Evolutionary conservation across 2,329 filamentous ascomycete genomes (phyloP).

Genomic region (Paramyrothecium roridum): DNA sequence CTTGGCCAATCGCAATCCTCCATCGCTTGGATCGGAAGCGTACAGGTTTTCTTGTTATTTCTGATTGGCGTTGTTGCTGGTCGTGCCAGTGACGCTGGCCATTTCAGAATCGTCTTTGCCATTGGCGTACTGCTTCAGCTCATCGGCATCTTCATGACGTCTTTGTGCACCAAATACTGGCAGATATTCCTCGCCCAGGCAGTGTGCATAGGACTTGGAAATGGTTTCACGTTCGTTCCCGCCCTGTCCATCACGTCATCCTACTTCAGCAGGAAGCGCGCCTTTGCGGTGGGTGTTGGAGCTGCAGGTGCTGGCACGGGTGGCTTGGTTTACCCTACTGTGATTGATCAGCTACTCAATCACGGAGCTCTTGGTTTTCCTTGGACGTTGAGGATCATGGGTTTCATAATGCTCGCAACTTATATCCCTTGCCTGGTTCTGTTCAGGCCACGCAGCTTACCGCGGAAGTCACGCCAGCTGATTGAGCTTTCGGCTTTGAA

Average conservation of each 20-base stretch:
- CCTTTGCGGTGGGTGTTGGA: conserved; percentile 56
- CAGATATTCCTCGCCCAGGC: conserved; percentile 48
- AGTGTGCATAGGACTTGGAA: conserved; percentile 45
- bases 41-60: conserved; percentile 40
- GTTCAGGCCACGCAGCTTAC: conserved; percentile 36
- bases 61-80: conserved; percentile 38
- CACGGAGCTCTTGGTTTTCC: conserved; percentile 46
- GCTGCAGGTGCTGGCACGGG: conserved; percentile 55
- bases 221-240: conserved; percentile 55
- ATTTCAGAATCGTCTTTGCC: conserved; percentile 34
- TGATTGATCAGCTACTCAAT: conserved; percentile 40
- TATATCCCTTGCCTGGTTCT: conserved; percentile 32
- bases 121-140: conserved; percentile 35
- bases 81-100: conserved; percentile 39
- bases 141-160: conserved; percentile 42
- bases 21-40: conserved; percentile 42
- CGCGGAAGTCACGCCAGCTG: conserved; percentile 32
- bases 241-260: conserved; percentile 57
- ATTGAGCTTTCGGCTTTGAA: conserved; percentile 41
- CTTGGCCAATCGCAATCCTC: conserved; percentile 27
- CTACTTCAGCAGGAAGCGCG: conserved; percentile 56
- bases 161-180: conserved; percentile 40
- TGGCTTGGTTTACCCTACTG: conserved; percentile 49
- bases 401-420: conserved; percentile 40
- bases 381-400: conserved; percentile 50